Conservation (phyloP, 805 yeast genomes). For the Saccharomyces kudriavzevii region DNA sequence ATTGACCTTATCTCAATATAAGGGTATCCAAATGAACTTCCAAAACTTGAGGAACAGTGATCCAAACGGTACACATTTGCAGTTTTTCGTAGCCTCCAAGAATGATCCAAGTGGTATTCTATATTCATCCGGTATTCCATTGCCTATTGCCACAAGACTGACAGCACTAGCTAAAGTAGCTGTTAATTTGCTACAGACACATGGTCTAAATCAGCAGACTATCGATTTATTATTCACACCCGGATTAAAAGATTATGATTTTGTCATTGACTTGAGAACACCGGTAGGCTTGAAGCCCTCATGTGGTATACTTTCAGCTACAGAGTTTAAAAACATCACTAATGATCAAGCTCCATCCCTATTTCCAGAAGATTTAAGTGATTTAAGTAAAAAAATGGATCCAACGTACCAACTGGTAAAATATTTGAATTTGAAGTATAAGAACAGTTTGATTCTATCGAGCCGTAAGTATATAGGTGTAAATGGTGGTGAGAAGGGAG, state of each 20-base stretch:
- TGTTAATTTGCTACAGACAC: constrained; percentile 40
- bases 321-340: constrained; percentile 53
- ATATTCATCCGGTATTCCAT: constrained; percentile 60
- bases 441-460: constrained; percentile 64
- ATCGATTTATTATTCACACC: constrained; percentile 65
- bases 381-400: constrained; percentile 45
- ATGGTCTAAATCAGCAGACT: constrained; percentile 37
- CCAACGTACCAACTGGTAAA: constrained; percentile 51
- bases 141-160: constrained; percentile 79
- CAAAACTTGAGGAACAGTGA: constrained; percentile 63
- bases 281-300: constrained; percentile 35
- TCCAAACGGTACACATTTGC: constrained; percentile 72
- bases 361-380: constrained; percentile 32
- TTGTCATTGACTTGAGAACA: constrained; percentile 54
- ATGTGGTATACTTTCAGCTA: constrained; percentile 49
- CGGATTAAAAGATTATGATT: constrained; percentile 76
- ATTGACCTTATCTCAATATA: constrained; percentile 53
- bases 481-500: constrained; percentile 45
- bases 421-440: constrained; percentile 56
- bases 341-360: constrained; percentile 19
- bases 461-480: constrained; percentile 45
- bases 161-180: constrained; percentile 83
- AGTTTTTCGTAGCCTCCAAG: constrained; percentile 74
- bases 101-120: constrained; percentile 80
- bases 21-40: constrained; percentile 56